Evolutionary conservation across 1,284 basidiomycete species (phyloP).

Genomic region (Amylostereum chailletii): DNA sequence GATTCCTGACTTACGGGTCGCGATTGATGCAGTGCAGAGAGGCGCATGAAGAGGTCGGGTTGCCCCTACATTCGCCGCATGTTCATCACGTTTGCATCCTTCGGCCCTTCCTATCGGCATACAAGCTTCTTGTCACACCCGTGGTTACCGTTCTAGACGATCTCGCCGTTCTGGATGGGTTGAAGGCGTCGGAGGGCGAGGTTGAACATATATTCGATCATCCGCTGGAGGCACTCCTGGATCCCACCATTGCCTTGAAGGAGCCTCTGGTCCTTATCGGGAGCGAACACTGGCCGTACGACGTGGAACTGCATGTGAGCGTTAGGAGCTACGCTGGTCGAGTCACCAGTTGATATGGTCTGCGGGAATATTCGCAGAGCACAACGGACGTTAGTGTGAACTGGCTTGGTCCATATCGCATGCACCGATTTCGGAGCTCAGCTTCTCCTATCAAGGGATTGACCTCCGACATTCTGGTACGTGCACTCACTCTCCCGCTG

Average conservation of each 20-base stretch:
- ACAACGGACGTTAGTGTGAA: constrained; percentile 44
- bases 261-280: constrained; percentile 47
- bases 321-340: not conserved
- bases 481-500: constrained; percentile 12
- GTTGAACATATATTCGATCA: constrained; percentile 76
- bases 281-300: constrained; percentile 71
- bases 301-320: constrained; percentile 54
- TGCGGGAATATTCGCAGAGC: constrained; percentile 26
- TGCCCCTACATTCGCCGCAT: constrained; percentile 49
- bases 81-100: constrained; percentile 60
- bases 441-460: constrained; percentile 78
- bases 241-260: constrained; percentile 39
- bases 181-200: constrained; percentile 55
- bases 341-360: not conserved
- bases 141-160: constrained; percentile 66
- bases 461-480: constrained; percentile 73
- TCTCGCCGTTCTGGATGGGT: constrained; percentile 34
- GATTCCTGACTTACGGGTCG: constrained; percentile 1
- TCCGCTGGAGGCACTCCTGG: constrained; percentile 61
- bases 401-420: constrained; percentile 48
- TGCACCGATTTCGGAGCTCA: constrained; percentile 69
- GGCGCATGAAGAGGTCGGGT: constrained; percentile 73
- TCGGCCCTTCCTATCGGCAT: constrained; percentile 64
- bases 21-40: constrained; percentile 53
- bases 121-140: constrained; percentile 57